A percentile compares a stretch with the other conserved stretches of the same genome.
These are phyloP conservation scores for Cudoniella acicularis DNA, from an alignment of 495 filamentous ascomycete genomes.

Conservation along the genomic window DNA sequence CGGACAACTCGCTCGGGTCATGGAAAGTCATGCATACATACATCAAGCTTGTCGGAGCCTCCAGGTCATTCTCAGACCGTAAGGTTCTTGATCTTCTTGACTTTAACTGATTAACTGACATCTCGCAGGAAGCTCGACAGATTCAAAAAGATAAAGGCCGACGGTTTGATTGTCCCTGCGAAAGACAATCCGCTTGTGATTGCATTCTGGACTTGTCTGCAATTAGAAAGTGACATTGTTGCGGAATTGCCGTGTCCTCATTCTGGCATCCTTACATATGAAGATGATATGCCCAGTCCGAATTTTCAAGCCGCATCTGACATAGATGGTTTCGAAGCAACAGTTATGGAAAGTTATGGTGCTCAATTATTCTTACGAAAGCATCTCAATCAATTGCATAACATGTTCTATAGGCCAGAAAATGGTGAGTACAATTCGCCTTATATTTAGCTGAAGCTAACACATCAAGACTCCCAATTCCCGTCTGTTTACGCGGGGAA, in stretches of 20 bases:
- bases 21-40: slow-evolving; percentile 91
- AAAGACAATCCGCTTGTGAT: slow-evolving; percentile 61
- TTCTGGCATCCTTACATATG: slow-evolving; percentile 68
- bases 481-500: slow-evolving; percentile 2
- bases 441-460: neutral
- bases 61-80: slow-evolving; percentile 75
- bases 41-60: slow-evolving; percentile 70
- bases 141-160: slow-evolving; percentile 14
- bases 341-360: slow-evolving; percentile 74
- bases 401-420: slow-evolving; percentile 65
- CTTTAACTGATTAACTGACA: slow-evolving; percentile 5
- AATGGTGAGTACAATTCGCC: slow-evolving; percentile 6
- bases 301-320: slow-evolving; percentile 40
- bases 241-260: slow-evolving; percentile 85
- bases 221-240: slow-evolving; percentile 92
- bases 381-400: slow-evolving; percentile 79
- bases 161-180: neutral
- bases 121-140: slow-evolving; percentile 34
- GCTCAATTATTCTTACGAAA: slow-evolving; percentile 85
- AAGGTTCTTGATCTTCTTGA: slow-evolving; percentile 32
- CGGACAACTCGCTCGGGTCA: slow-evolving; percentile 78
- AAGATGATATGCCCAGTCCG: slow-evolving; percentile 64
- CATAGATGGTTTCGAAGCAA: slow-evolving; percentile 38
- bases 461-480: slow-evolving; percentile 7
- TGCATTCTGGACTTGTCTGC: slow-evolving; percentile 91